Evolutionary conservation across 73 alveolate genomes (phyloP).

Genomic region (Stentor roeselii): DNA sequence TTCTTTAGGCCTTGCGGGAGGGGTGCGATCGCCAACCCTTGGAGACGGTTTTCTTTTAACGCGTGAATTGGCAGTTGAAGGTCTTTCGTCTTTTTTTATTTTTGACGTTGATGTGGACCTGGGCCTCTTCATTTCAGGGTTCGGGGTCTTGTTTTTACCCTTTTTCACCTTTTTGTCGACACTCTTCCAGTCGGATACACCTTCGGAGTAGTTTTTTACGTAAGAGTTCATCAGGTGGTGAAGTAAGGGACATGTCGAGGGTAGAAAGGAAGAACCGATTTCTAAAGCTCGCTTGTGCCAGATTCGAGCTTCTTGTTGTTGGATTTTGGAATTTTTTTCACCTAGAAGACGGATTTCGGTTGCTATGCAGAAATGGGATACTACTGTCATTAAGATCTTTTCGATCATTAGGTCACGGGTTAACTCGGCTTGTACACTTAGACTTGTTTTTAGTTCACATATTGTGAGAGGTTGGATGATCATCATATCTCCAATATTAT

Average conservation of each 20-base stretch:
- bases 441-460: slow-evolving; percentile 76
- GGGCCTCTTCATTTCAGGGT: slow-evolving; percentile 10
- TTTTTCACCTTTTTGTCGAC: neutral
- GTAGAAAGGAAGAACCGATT: neutral
- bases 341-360: slow-evolving; percentile 82
- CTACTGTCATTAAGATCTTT: slow-evolving; percentile 78
- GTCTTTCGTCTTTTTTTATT: neutral
- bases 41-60: neutral
- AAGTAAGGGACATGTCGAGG: neutral
- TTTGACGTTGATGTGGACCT: neutral
- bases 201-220: neutral
- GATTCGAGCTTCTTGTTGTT: neutral
- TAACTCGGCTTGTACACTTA: slow-evolving; percentile 79
- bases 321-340: neutral
- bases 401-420: slow-evolving; percentile 90
- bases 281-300: slow-evolving; percentile 22
- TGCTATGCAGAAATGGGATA: slow-evolving; percentile 85
- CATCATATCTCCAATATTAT: slow-evolving; percentile 90
- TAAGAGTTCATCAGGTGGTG: neutral
- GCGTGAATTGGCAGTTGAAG: neutral
- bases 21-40: neutral
- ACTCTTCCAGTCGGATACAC: neutral
- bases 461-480: slow-evolving; percentile 75
- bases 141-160: neutral
- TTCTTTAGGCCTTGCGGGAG: neutral